These are phyloP conservation scores for Arthrobotrys musiformis DNA, from an alignment of 2,329 filamentous ascomycete species.

Conservation along the genomic window DNA sequence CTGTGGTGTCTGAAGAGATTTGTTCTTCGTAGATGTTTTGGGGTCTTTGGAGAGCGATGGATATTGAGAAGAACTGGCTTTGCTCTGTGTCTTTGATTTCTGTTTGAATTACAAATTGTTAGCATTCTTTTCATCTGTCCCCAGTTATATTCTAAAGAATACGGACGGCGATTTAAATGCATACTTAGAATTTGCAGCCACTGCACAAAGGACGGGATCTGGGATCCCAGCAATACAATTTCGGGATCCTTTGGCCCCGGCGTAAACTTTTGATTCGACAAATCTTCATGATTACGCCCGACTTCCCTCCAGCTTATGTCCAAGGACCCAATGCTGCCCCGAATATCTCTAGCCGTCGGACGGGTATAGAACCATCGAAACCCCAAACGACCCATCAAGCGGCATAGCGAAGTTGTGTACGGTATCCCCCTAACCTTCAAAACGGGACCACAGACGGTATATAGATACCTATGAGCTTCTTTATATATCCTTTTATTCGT, in stretches of 20 bases:
- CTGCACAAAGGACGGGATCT: constrained; percentile 28
- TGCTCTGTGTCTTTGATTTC: constrained; percentile 26
- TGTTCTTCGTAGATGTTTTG: constrained; percentile 26
- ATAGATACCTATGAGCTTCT: constrained; percentile 37
- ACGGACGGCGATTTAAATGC: not conserved
- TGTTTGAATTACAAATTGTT: not conserved
- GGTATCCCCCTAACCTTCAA: constrained; percentile 29
- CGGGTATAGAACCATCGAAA: constrained; percentile 37
- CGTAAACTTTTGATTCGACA: not conserved
- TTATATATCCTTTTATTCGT: constrained; percentile 37
- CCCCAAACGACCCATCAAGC: constrained; percentile 26
- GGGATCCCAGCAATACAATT: constrained; percentile 21
- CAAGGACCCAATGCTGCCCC: constrained; percentile 17
- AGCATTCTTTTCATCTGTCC: not conserved
- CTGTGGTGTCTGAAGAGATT: not conserved
- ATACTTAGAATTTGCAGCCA: constrained; percentile 39
- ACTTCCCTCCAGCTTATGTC: constrained; percentile 23
- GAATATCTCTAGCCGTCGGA: not conserved
- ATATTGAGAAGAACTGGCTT: constrained; percentile 13
- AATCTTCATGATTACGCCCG: not conserved
- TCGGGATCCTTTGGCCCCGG: constrained; percentile 1
- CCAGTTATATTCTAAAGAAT: no score
- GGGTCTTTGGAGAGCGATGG: not conserved
- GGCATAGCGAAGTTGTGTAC: constrained; percentile 26
- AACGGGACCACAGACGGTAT: constrained; percentile 25